Evolutionary conservation across 2,329 filamentous ascomycete species (phyloP).

Genomic region (Neospermospora avenae): DNA sequence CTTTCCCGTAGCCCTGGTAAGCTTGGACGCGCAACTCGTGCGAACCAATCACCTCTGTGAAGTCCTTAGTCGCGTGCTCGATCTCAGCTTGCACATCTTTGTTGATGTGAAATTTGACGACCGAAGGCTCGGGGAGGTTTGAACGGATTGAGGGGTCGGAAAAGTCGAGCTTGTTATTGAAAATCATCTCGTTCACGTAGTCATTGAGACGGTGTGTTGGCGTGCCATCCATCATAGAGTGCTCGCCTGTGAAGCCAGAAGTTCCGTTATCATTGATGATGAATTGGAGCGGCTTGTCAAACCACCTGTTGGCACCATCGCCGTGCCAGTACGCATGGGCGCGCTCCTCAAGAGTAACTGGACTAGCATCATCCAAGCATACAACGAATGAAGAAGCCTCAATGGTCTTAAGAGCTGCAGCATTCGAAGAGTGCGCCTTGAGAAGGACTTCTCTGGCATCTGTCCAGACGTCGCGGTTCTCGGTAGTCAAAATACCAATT

Average conservation of each 20-base stretch:
- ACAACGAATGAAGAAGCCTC: conserved; percentile 88
- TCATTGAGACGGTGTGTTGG: conserved; percentile 97
- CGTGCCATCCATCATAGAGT: conserved; percentile 99
- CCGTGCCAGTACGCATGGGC: conserved; percentile 98
- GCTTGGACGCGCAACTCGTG: conserved; percentile 93
- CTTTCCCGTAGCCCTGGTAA: conserved; percentile 97
- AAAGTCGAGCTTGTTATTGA: conserved; percentile 92
- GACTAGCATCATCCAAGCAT: conserved; percentile 87
- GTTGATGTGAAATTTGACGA: conserved; percentile 75
- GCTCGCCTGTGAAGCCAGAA: conserved; percentile 95
- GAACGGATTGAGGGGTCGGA: conserved; percentile 74
- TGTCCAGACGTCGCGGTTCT: conserved; percentile 92
- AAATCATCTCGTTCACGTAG: conserved; percentile 87
- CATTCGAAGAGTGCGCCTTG: conserved; percentile 74
- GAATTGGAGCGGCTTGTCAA: conserved; percentile 96
- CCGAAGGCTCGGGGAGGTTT: conserved; percentile 74
- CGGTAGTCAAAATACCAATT: conserved; percentile 80
- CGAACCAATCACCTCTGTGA: conserved; percentile 73
- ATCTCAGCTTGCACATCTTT: conserved; percentile 74
- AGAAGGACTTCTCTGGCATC: conserved; percentile 77
- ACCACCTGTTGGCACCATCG: conserved; percentile 94
- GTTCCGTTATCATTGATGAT: conserved; percentile 98
- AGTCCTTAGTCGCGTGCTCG: conserved; percentile 73
- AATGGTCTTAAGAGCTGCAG: conserved; percentile 71
- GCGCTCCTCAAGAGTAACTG: conserved; percentile 92